Percentiles rank a stretch among this genome's conserved stretches.
Evolutionary conservation across 805 yeast species (phyloP).

Genomic region (Nakazawaea pomicola): DNA sequence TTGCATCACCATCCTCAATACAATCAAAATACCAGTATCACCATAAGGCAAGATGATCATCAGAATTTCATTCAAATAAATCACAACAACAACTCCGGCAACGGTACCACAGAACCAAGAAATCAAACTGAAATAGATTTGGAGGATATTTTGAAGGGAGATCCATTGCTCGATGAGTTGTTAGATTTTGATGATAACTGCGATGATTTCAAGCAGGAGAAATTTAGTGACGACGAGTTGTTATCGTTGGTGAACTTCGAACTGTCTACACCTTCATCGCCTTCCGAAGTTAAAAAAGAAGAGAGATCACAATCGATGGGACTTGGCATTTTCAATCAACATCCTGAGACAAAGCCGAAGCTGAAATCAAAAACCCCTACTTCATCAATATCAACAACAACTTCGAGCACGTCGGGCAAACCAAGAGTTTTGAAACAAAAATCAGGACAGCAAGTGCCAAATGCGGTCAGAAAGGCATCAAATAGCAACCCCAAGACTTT

Average conservation of each 20-base stretch:
- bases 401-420: background rate
- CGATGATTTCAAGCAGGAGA: background rate
- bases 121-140: background rate
- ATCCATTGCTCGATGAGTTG: background rate
- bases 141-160: slow-evolving; percentile 2
- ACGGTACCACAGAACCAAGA: no score
- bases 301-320: background rate
- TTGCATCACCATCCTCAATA: no score
- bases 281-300: background rate
- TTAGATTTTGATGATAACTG: background rate
- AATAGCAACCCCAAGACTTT: background rate
- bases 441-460: background rate
- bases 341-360: background rate
- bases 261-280: background rate
- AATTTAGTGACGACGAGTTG: background rate
- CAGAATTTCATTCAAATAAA: no score
- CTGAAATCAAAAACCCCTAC: background rate
- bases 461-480: background rate
- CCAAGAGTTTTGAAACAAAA: background rate
- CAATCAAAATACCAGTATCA: no score
- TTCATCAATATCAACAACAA: background rate
- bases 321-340: background rate
- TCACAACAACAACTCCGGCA: background rate
- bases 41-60: no score
- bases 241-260: background rate